Evolutionary conservation across 1,139 yeast genomes (phyloP), one percentile per base, ranked within the genome.

Genomic region (Hansenula lynferdii): DNA sequence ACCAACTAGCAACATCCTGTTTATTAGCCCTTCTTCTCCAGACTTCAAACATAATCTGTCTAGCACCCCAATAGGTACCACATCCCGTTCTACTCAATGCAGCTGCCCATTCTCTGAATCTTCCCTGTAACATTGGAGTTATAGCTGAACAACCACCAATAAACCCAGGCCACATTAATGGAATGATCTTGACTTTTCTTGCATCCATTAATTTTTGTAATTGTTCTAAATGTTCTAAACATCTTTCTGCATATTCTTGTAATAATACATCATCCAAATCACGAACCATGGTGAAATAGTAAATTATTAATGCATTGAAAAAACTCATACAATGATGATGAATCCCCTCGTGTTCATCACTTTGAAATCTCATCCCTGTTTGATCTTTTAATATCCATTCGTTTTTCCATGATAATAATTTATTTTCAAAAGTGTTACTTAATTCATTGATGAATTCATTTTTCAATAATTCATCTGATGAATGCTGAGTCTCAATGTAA

Each of bases 121-220:
- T 81, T 45, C 70, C 61, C 48, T 85, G 92, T 33, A 81, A 61
- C 28, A 68, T 69, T 1, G 62, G 51, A 5, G 81, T 75, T 39
- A 75, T 72, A 4, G 94, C 85, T 47, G 85, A 89, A 54, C 95
- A 84, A 0, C 95, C 96, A 1, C 94, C 92, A 36, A 87, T 82
- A 49, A 87, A 87, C 0, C 94, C 95, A 54, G 85, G 94, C 90
- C 95, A 87, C 53, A 86, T 77, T 28, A 86, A 64, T 4, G 96
- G 96, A 28, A 83, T 77, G 36, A 85, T 80, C 23, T 75, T 71
- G 0, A 75, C 80, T 34, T 72, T 68, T 25, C 70, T 70, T n/a
- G 65, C 60, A 12, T 75, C 72, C 29, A 78, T 74, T 35, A 85
- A 64, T 32, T 61, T 57, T 43, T 80, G 85, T 41, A 87, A 73